phyloP scores from a whole-genome alignment of 371 early-diverging fungal genomes.

The Cladochytrium tenue region DNA sequence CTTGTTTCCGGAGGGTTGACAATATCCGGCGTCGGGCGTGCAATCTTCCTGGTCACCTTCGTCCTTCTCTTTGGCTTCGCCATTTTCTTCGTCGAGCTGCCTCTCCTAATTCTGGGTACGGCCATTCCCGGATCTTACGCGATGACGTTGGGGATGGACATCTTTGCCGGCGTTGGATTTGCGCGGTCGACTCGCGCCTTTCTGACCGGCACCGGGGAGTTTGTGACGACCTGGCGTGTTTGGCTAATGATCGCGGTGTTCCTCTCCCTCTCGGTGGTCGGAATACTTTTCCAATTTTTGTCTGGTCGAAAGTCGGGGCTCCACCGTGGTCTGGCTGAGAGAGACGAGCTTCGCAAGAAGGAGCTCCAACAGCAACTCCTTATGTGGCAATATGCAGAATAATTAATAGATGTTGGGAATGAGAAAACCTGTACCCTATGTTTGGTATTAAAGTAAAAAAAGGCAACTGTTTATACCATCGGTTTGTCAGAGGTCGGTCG shows the following conservation, averaged over 20 bases:
- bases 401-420: too few species aligned
- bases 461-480: too few species aligned
- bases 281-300: slow-evolving; percentile 18
- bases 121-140: slow-evolving; percentile 72
- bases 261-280: slow-evolving; percentile 20
- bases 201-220: slow-evolving; percentile 8
- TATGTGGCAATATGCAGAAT: background rate
- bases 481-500: too few species aligned
- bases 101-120: slow-evolving; percentile 62
- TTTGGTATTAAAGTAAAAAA: too few species aligned
- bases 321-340: background rate
- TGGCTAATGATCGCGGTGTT: slow-evolving; percentile 19
- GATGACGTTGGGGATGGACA: slow-evolving; percentile 73
- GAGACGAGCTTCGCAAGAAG: background rate
- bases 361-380: background rate
- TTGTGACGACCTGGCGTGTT: slow-evolving; percentile 9
- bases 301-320: background rate
- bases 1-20: slow-evolving; percentile 60
- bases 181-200: slow-evolving; percentile 29
- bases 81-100: slow-evolving; percentile 50
- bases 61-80: slow-evolving; percentile 53
- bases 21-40: slow-evolving; percentile 54
- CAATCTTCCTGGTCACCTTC: slow-evolving; percentile 61
- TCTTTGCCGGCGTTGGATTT: slow-evolving; percentile 74
- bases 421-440: too few species aligned